Evolutionary conservation across 2,329 filamentous ascomycete genomes (phyloP).

Genomic region (Hypoxylon sp.): DNA sequence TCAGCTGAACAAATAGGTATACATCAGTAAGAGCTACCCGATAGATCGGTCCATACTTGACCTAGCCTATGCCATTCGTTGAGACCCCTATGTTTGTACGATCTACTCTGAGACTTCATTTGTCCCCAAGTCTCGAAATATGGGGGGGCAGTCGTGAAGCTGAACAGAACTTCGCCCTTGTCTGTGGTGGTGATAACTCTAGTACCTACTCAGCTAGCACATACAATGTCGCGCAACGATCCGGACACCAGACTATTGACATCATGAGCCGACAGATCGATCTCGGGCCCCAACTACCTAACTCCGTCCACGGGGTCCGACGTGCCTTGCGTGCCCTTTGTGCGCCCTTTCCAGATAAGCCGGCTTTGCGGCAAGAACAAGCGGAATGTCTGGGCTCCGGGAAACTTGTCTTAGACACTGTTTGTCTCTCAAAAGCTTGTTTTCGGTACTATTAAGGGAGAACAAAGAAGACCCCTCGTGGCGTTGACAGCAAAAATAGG

Average conservation of each 20-base stretch:
- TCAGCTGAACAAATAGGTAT: not conserved
- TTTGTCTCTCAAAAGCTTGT: conserved; percentile 21
- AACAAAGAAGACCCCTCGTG: conserved; percentile 8
- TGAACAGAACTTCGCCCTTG: conserved; percentile 3
- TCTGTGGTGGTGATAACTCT: not conserved
- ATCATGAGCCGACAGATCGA: not conserved
- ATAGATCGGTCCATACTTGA: not conserved
- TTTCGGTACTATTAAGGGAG: conserved; percentile 1
- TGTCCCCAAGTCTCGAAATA: not conserved
- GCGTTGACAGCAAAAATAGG: conserved; percentile 18
- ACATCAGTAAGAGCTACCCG: not conserved
- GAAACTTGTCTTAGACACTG: conserved; percentile 17
- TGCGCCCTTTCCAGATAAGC: not conserved
- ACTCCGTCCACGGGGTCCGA: conserved; percentile 6
- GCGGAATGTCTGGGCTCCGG: conserved; percentile 20
- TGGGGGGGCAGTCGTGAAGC: not conserved
- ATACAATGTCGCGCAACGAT: conserved; percentile 19
- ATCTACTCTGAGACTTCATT: not conserved
- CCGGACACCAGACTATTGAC: conserved; percentile 26
- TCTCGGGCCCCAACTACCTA: not conserved
- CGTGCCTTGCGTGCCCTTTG: conserved; percentile 4
- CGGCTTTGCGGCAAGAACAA: conserved; percentile 22
- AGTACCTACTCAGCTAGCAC: conserved; percentile 21
- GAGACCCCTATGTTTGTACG: not conserved
- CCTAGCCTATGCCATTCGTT: not conserved